phyloP scores from a whole-genome alignment of 352 stramenopile genomes.

The Phytophthora cactorum region DNA sequence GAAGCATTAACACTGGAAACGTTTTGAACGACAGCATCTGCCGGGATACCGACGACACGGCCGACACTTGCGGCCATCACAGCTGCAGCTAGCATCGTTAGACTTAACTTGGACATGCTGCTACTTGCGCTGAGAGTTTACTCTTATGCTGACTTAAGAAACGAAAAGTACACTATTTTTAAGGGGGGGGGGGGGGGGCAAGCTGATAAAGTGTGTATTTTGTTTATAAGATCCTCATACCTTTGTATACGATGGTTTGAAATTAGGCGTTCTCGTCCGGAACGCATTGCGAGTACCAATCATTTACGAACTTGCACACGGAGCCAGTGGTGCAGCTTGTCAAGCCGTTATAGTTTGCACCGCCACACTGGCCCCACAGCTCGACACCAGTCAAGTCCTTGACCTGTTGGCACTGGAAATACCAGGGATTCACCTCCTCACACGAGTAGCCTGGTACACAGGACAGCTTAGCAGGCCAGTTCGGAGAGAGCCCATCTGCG shows the following conservation, averaged over 20 bases:
- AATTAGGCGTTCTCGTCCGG: constrained; percentile 12
- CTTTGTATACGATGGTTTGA: neutral
- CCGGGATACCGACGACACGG: neutral
- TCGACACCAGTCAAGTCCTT: constrained; percentile 16
- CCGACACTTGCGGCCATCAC: neutral
- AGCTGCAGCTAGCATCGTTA: neutral
- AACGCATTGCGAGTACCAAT: constrained; percentile 61
- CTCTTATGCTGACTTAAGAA: too few relatives aligned
- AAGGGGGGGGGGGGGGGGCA: neutral
- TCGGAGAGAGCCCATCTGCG: constrained; percentile 3
- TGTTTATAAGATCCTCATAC: too few relatives aligned
- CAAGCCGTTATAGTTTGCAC: constrained; percentile 17
- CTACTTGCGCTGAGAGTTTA: neutral
- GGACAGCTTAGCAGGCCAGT: constrained; percentile 24
- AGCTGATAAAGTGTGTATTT: neutral
- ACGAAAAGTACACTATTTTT: neutral
- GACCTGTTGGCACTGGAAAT: constrained; percentile 39
- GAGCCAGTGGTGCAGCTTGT: constrained; percentile 27
- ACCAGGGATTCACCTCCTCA: constrained; percentile 43
- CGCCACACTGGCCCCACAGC: constrained; percentile 39
- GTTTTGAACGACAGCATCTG: constrained; percentile 3
- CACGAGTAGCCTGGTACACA: constrained; percentile 38
- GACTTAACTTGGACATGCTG: neutral
- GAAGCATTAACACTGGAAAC: neutral
- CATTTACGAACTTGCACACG: constrained; percentile 37